Evolutionary conservation across 805 yeast species (phyloP).

Genomic region (Nakazawaea molendinolei): DNA sequence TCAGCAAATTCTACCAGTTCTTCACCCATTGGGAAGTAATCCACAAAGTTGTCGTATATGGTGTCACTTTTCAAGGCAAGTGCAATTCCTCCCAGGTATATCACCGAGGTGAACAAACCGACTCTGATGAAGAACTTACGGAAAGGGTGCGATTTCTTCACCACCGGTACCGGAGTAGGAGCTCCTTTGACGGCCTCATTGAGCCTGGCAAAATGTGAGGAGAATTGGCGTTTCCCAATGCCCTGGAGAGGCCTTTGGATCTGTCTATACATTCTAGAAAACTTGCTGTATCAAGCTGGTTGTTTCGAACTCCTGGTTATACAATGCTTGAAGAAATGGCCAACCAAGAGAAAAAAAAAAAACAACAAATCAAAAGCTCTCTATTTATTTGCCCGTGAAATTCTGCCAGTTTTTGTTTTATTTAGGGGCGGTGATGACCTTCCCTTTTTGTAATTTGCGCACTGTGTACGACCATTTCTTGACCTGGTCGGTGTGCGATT

Average conservation of each 20-base stretch:
- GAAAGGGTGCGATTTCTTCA: conserved; percentile 18
- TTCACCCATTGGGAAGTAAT: conserved; percentile 61
- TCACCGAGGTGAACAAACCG: conserved; percentile 19
- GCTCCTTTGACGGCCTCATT: conserved; percentile 11
- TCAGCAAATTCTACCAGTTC: conserved; percentile 44
- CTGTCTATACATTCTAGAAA: neutral
- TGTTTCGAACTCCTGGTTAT: too few species aligned
- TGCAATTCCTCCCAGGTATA: conserved; percentile 58
- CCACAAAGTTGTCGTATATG: conserved; percentile 55
- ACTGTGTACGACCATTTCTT: conserved; percentile 31
- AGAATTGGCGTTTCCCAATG: conserved; percentile 8
- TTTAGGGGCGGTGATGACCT: conserved; percentile 17
- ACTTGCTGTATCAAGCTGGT: too few species aligned
- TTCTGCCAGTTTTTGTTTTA: neutral
- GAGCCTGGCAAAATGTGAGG: neutral
- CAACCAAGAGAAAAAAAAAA: conserved; percentile 1
- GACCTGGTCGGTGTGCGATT: conserved; percentile 22
- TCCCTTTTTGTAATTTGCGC: conserved; percentile 29
- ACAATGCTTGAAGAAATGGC: too few species aligned
- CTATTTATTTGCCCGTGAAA: neutral
- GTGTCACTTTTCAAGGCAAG: conserved; percentile 49
- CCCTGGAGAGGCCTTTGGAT: too few species aligned
- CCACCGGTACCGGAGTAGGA: neutral
- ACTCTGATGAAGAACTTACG: conserved; percentile 21
- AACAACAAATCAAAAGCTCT: neutral